A percentile compares a stretch with the other conserved stretches of the same genome.
Evolutionary conservation across 331 rosid genomes (phyloP).

Genomic region (Acacia pycnantha): DNA sequence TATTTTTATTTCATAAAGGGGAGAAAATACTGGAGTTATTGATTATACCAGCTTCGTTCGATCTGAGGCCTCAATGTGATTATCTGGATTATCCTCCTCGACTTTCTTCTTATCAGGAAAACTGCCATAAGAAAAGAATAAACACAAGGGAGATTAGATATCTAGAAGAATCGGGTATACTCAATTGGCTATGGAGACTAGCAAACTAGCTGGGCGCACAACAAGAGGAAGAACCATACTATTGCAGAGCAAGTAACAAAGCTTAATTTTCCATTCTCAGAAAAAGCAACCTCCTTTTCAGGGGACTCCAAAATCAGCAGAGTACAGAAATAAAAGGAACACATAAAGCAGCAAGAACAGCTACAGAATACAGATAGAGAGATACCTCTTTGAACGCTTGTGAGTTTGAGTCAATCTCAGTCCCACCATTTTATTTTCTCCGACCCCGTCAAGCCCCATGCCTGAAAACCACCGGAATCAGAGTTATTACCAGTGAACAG

Average conservation of each 20-base stretch:
- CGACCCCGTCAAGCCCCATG: constrained; percentile 53
- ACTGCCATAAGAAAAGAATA: constrained; percentile 48
- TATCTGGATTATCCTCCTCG: constrained; percentile 46
- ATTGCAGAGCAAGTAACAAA: constrained; percentile 23
- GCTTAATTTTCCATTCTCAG: constrained; percentile 32
- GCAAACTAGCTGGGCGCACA: constrained; percentile 27
- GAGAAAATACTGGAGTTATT: background rate
- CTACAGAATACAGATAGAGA: constrained; percentile 24
- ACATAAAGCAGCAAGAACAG: constrained; percentile 22
- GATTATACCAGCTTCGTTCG: constrained; percentile 66
- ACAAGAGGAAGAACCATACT: constrained; percentile 2
- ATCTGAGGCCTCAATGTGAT: constrained; percentile 46
- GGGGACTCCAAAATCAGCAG: constrained; percentile 21
- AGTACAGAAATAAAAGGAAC: constrained; percentile 11
- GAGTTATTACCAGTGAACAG: constrained; percentile 31
- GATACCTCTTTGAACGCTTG: constrained; percentile 82
- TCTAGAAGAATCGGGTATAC: background rate
- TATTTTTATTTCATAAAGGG: background rate
- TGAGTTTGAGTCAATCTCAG: constrained; percentile 57
- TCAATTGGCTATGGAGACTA: constrained; percentile 20
- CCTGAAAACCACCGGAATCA: constrained; percentile 43
- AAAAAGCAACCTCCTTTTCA: constrained; percentile 13
- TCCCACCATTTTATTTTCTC: constrained; percentile 51
- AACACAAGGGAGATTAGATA: constrained; percentile 18
- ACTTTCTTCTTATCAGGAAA: constrained; percentile 65